phyloP scores from a whole-genome alignment of 2,329 filamentous ascomycete species.

The Ophiocordyceps camponoti-rufipedis region DNA sequence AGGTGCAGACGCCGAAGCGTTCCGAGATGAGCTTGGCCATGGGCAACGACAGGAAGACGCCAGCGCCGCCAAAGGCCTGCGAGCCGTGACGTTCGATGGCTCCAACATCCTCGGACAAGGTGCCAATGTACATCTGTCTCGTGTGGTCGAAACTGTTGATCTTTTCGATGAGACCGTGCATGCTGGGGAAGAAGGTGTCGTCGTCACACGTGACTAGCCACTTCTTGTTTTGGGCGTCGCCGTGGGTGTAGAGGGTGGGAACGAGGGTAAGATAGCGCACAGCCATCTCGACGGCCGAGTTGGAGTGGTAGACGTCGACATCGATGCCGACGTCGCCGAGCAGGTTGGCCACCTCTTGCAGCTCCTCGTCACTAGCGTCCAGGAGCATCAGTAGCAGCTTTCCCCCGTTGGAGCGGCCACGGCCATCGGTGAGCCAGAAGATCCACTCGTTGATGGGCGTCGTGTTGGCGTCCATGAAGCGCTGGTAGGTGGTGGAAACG shows the following conservation, averaged over 20 bases:
- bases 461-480: constrained; percentile 31
- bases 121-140: constrained; percentile 38
- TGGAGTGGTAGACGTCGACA: constrained; percentile 36
- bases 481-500: constrained; percentile 37
- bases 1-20: constrained; percentile 26
- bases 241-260: constrained; percentile 34
- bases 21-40: constrained; percentile 25
- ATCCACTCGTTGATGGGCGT: constrained; percentile 39
- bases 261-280: constrained; percentile 38
- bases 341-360: constrained; percentile 27
- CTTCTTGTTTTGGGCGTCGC: constrained; percentile 27
- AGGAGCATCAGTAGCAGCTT: constrained; percentile 36
- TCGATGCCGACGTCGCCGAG: constrained; percentile 32
- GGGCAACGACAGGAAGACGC: constrained; percentile 40
- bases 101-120: constrained; percentile 41
- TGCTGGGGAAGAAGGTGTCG: constrained; percentile 46
- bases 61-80: constrained; percentile 45
- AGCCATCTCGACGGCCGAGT: constrained; percentile 33
- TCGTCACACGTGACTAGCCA: constrained; percentile 48
- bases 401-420: constrained; percentile 35
- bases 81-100: constrained; percentile 42
- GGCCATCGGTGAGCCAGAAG: constrained; percentile 39
- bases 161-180: constrained; percentile 31
- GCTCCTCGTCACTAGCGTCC: constrained; percentile 31
- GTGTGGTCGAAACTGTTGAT: constrained; percentile 32